Evolutionary conservation across 306 rosid genomes (phyloP), one percentile per base, ranked within the genome.

Genomic region (Sesbania bispinosa): DNA sequence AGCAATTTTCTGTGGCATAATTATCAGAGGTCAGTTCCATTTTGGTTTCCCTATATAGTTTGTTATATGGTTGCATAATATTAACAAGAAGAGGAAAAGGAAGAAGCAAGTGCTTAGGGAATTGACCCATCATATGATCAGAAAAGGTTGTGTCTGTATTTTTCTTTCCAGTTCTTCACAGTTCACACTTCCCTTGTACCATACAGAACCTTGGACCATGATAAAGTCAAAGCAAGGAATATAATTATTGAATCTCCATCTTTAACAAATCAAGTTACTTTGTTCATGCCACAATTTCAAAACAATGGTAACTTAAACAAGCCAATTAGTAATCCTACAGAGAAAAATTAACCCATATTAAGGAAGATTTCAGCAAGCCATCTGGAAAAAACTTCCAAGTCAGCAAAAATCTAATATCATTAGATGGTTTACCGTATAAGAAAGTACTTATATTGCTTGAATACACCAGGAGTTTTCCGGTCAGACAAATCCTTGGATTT

Each of bases 381-480:
- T 14, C 26, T 41, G 21, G 66, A 62, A n/a, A 62, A 51, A 60
- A 67, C 59, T 71, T 53, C 48, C 5, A 54, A 43, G 43, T 43
- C 24, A 48, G 48, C 20, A 10, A 42, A 38, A 48, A 50, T 14
- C 14, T 6, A 14, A 45, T 60, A 30, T 30, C 70, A 16, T 32
- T 58, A 24, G 69, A 53, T 66, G 66, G 14, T 73, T 79, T 87
- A 89, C 97, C 99, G 85, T 74, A 87, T 85, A n/a, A 89, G 90
- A 69, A 94, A 94, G 85, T 88, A 88, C 82, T 76, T 89, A 75
- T 88, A 89, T 79, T 91, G 99, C 73, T 75, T 80, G 65, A 89
- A 71, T 54, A 88, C 50, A 23, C 97, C 90, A 51, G 97, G 96
- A 53, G 93, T 89, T 79, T 78, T 86, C 59, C 97, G 75, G 72